Evolutionary conservation across 345 rosid species (phyloP), one percentile per base, ranked within the genome.

Genomic region (Eutrema yunnanense): DNA sequence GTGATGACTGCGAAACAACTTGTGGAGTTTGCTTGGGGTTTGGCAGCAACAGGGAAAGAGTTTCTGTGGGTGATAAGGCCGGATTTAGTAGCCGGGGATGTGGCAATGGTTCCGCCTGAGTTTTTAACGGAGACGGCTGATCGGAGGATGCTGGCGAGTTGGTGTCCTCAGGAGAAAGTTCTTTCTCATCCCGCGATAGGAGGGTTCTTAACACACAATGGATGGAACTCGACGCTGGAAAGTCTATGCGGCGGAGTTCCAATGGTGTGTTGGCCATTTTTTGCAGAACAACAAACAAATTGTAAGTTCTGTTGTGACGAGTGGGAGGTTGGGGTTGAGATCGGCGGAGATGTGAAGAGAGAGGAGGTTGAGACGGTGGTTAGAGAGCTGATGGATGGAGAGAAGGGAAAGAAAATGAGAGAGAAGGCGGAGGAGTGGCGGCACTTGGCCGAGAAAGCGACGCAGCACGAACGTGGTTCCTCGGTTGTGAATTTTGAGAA

Each of bases 201-300:
- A 3, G 90, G 86, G 27, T 83, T 88, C 72, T 74, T 88, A 43
- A 86, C 87, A 0, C 93, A 88, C 11, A 55, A 77, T 6, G 90
- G 93, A 6, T 88, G 93, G 93, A 86, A 88, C 60, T 88, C 93
- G 2, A 86, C 81, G 3, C 6, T 86, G 1, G 93, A 86, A 53
- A 82, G 88, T 27, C 48, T 88, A 0, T 49, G 62, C 0, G 61
- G 73, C 0, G 90, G 90, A 6, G 85, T 86, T 71, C 87, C 93
- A 0, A 72, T 86, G 88, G 41, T 76, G 2, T 83, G 87, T 42
- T 88, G 90, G 88, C 87, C 93, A 1, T 86, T 83, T 63, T 88
- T 86, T 6, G 86, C 90, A 0, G 93, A 88, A 57, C 93, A 88
- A 12, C 90, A 63, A 33, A 86, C 81, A 0, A 88, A 88, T 62